phyloP scores from a whole-genome alignment of 805 yeast genomes.

The Sugiyamaella smithiae region DNA sequence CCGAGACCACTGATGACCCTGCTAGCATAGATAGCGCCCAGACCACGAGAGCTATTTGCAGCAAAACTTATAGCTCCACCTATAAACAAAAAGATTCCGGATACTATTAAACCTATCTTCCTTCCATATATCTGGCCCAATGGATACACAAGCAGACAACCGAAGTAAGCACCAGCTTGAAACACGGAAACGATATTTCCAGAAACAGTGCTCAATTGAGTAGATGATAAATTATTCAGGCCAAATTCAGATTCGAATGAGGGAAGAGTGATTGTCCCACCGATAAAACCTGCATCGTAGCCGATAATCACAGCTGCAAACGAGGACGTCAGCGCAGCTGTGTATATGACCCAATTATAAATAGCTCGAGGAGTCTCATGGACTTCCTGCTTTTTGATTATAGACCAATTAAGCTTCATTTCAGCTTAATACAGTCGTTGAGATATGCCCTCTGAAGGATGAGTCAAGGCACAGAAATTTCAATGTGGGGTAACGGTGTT shows the following conservation, averaged over 20 bases:
- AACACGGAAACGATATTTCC: conserved; percentile 2
- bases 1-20: neutral
- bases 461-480: too few species aligned
- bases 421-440: too few species aligned
- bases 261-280: conserved; percentile 46
- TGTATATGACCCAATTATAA: neutral
- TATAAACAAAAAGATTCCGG: neutral
- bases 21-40: neutral
- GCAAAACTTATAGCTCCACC: neutral
- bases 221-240: neutral
- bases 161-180: neutral
- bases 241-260: conserved; percentile 35
- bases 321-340: neutral
- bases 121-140: neutral
- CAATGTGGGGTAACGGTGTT: too few species aligned
- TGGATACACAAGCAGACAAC: neutral
- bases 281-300: conserved; percentile 55
- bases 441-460: too few species aligned
- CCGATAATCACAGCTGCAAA: conserved; percentile 38
- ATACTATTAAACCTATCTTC: neutral
- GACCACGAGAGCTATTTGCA: neutral
- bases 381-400: neutral
- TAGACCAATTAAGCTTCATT: neutral
- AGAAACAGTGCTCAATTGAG: neutral
- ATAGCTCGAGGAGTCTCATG: neutral